Evolutionary conservation across 106 monocot species (phyloP), one percentile per base, ranked within the genome.

Genomic region (Gastrodia elata): DNA sequence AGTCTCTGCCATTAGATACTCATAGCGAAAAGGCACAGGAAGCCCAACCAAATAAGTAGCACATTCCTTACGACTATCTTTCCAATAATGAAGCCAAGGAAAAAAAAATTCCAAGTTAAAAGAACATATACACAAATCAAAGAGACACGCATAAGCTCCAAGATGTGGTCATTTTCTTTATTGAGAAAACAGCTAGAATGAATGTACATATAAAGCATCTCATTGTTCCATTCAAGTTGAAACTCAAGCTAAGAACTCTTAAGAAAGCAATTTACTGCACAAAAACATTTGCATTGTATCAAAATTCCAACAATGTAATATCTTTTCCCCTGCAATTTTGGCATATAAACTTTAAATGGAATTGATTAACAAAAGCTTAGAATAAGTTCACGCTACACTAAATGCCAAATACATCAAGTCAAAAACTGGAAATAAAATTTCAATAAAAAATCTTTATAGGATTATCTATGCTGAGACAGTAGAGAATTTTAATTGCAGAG

Each of bases 1-100:
- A n/a, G 96, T 97, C 84, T 97, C 96, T 36, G 96, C 96, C 96
- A 97, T 92, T 68, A 97, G 82, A 77, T 81, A 97, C 70, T 97
- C 96, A 68, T 92, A 97, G 22, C 96, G 89, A 39, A 97, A 97
- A 1, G 92, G 86, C 10, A 97, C 92, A 75, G 96, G 92, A 13
- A 97, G 78, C 26, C 96, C 86, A 80, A 83, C 93, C 84, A 97
- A 77, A 79, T 77, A 97, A 13, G 79, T 80, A 69, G 90, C 90
- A 75, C 96, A 97, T 86, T 97, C 96, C 72, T 97, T 97, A 37
- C 96, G 93, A 77, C 96, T 97, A 86, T 77, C 83, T 84, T 96
- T 87, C 85, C 85, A 88, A 71, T 55, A 84, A 87, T 79, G 25
- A 85, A 38, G 80, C 36, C 32, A 69, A 3, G n/a, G 40, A 69